phyloP scores from a whole-genome alignment of 176 grass and related monocot species.

The Rhynchospora tenuis region DNA sequence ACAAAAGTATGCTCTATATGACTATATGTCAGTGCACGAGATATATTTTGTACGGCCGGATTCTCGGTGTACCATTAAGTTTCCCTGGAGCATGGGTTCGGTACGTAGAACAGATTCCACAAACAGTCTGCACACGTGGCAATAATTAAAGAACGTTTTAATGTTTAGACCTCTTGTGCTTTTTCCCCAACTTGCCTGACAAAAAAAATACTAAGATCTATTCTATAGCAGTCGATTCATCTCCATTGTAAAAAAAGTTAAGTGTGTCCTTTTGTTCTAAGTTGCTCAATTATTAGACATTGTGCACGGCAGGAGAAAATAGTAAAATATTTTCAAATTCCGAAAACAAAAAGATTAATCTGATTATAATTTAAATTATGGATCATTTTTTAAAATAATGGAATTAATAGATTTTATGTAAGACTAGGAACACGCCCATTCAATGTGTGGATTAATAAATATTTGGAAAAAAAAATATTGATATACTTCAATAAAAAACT shows the following conservation, averaged over 20 bases:
- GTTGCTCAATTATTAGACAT: background rate
- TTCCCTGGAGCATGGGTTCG: background rate
- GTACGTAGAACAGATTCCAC: conserved; percentile 8
- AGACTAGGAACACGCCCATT: too few relatives aligned
- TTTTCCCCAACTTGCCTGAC: background rate
- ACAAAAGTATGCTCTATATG: background rate
- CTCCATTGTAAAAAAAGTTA: background rate
- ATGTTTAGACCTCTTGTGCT: background rate
- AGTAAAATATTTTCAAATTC: background rate
- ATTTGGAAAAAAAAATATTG: too few relatives aligned
- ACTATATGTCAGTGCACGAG: background rate
- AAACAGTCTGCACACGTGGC: conserved; percentile 2
- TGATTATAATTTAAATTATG: too few relatives aligned
- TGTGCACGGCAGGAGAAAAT: background rate
- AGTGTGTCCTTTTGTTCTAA: background rate
- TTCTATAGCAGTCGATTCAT: background rate
- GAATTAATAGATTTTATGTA: too few relatives aligned
- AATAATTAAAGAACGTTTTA: conserved; percentile 23
- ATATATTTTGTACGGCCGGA: background rate
- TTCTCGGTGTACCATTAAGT: background rate
- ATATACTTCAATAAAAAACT: too few relatives aligned
- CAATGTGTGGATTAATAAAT: too few relatives aligned
- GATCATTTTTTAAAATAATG: too few relatives aligned
- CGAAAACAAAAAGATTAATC: background rate
- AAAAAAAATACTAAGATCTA: background rate